Conservation (phyloP, 495 filamentous ascomycete genomes). For the Penicillium steckii region DNA sequence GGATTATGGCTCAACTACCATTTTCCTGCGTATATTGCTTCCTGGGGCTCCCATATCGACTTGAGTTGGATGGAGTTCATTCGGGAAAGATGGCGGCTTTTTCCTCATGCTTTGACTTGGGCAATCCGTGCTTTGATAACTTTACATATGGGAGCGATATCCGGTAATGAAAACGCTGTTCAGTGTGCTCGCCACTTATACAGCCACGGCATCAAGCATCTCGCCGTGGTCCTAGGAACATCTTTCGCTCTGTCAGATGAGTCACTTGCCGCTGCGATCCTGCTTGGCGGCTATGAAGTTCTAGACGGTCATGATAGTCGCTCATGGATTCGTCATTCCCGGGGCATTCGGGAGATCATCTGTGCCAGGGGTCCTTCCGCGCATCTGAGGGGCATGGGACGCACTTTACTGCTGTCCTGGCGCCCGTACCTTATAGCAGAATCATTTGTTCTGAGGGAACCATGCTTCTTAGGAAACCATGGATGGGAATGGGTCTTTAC, state of each 20-base stretch:
- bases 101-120: too few species aligned
- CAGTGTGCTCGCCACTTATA: too few species aligned
- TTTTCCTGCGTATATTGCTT: too few species aligned
- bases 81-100: too few species aligned
- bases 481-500: slow-evolving; percentile 26
- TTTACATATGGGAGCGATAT: too few species aligned
- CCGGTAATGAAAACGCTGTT: too few species aligned
- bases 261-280: slow-evolving; percentile 17
- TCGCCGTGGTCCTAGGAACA: too few species aligned
- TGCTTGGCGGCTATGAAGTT: slow-evolving; percentile 30
- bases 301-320: slow-evolving; percentile 18
- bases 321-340: slow-evolving; percentile 30
- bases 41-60: too few species aligned
- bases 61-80: too few species aligned
- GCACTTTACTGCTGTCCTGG: slow-evolving; percentile 21
- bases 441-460: slow-evolving; percentile 12
- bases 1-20: too few species aligned
- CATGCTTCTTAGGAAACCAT: slow-evolving; percentile 23
- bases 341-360: slow-evolving; percentile 27
- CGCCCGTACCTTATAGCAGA: slow-evolving; percentile 26
- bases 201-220: too few species aligned
- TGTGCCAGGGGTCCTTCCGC: slow-evolving; percentile 21
- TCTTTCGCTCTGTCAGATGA: slow-evolving; percentile 8
- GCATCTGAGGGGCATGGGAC: slow-evolving; percentile 25
- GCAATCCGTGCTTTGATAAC: too few species aligned